Base-by-base conservation (phyloP, 75 land plant species). In the Adiantum capillusveneris region DNA sequence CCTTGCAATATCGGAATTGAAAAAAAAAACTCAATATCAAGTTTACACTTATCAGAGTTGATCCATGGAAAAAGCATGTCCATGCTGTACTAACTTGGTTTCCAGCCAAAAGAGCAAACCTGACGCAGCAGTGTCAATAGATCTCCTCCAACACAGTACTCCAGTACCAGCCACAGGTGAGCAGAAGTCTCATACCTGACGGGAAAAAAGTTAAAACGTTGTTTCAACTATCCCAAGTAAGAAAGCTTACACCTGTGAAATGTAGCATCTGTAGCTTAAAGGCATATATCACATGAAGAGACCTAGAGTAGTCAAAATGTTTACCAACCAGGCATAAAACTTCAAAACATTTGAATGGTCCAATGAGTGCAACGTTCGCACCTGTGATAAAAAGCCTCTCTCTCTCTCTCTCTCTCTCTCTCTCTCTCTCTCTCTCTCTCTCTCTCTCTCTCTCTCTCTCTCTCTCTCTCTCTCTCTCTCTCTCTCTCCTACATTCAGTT, bases 131-230 rank as follows among this genome's bases (percentile, higher is more conserved):
- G 68, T 24, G 80, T 80, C 66, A 86, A 67, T 39, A 95, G 86
- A 76, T 95, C 97, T 31, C 99, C 97, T 43, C 99, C 99, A 65
- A 90, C 97, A 60, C 99, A 95, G 56, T 95, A 95, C 54, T 95
- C 99, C 71, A 95, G 59, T 41, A 95, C 88, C 44, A 95, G 75
- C 99, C 97, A 95, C 39, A 95, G 66, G 53, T 95, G 99, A 25
- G 96, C 92, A 65, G 88, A 82, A 29, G 93, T 90, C 64, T 90
- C 99, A 79, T 95, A 90, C 97, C 99, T 95, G 60, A 26, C 21
- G 52, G 19, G 49, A 12, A 57, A 44, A 28, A 14, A 19, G 31
- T 37, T n/a, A 2, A 30, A 31, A 16, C 11, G 57, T 29, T 25
- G n/a, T n/a, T n/a, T n/a, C n/a, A n/a, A n/a, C n/a, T n/a, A n/a